Evolutionary conservation across 768 basidiomycete species (phyloP), one percentile per base, ranked within the genome.

Genomic region (Trichaptum fuscoviolaceum): DNA sequence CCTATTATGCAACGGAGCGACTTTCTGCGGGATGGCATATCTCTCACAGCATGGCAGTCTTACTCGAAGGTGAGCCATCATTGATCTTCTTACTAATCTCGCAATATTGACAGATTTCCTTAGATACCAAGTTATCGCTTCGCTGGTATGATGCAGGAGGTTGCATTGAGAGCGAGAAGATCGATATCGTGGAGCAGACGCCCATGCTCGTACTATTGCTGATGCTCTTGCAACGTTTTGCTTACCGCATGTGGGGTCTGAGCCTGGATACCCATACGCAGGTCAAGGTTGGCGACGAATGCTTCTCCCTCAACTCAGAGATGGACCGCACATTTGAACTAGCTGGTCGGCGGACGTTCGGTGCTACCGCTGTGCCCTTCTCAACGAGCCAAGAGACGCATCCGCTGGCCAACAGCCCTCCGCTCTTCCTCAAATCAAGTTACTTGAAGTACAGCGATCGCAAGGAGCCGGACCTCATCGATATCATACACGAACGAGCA

Each of bases 91-190:
- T n/a, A n/a, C n/a, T n/a, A n/a, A n/a, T n/a, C n/a, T n/a, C n/a
- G n/a, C n/a, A n/a, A n/a, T n/a, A n/a, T n/a, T n/a, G n/a, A n/a
- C n/a, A n/a, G n/a, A n/a, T n/a, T n/a, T 52, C 20, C 20, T 52
- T 52, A 52, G 42, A 20, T 12, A 52, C 42, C 6, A 52, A 52
- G 42, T 52, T 52, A 52, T 52, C 42, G 15, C 59, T 74, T 34
- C 76, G 71, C 69, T 74, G 68, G 57, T 72, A 69, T 58, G 75
- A 77, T 65, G 63, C 68, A 24, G 67, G 72, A 59, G 73, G 75
- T 12, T 65, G 71, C 9, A 68, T 77, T 25, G 70, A 70, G 64
- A 71, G 72, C 7, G 36, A 65, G 17, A 73, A 70, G n/a, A 68
- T 76, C 17, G 70, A 70, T 62, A 70, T 75, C 65, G 66, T 75